These are phyloP conservation scores for Ceratocystis cubensis DNA, from an alignment of 2,329 filamentous ascomycete genomes.

Conservation along the genomic window DNA sequence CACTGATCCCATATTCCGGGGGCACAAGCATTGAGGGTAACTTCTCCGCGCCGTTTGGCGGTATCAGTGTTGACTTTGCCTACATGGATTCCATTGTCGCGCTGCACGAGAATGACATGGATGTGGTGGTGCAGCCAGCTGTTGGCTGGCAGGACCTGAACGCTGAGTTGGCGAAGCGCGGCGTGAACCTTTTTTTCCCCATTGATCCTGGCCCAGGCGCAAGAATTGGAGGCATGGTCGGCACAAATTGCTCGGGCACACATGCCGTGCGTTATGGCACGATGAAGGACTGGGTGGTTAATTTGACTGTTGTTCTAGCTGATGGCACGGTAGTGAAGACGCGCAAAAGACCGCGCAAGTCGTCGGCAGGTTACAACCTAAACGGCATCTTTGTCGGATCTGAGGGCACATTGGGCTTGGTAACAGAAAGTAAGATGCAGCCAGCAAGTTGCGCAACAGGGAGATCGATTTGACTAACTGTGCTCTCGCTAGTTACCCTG, in stretches of 20 bases:
- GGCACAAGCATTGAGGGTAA: constrained; percentile 82
- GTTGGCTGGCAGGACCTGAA: constrained; percentile 91
- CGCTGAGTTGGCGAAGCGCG: constrained; percentile 51
- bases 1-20: constrained; percentile 77
- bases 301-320: constrained; percentile 66
- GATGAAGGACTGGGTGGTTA: constrained; percentile 82
- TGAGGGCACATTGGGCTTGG: constrained; percentile 67
- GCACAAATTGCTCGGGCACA: constrained; percentile 65
- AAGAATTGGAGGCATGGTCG: constrained; percentile 73
- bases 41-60: constrained; percentile 75
- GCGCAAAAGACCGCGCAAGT: constrained; percentile 62
- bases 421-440: constrained; percentile 49
- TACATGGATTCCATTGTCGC: constrained; percentile 73
- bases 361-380: constrained; percentile 71
- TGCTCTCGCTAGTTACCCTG: constrained; percentile 48
- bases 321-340: constrained; percentile 73
- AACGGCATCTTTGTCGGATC: constrained; percentile 69
- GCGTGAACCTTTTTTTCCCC: constrained; percentile 74
- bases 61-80: constrained; percentile 79
- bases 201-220: constrained; percentile 67
- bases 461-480: too few relatives aligned
- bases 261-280: constrained; percentile 73
- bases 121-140: constrained; percentile 80
- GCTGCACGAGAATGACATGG: constrained; percentile 79
- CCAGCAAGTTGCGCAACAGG: too few relatives aligned